Base-by-base conservation (phyloP, 768 basidiomycete genomes). In the Rhodocollybia butyracea region DNA sequence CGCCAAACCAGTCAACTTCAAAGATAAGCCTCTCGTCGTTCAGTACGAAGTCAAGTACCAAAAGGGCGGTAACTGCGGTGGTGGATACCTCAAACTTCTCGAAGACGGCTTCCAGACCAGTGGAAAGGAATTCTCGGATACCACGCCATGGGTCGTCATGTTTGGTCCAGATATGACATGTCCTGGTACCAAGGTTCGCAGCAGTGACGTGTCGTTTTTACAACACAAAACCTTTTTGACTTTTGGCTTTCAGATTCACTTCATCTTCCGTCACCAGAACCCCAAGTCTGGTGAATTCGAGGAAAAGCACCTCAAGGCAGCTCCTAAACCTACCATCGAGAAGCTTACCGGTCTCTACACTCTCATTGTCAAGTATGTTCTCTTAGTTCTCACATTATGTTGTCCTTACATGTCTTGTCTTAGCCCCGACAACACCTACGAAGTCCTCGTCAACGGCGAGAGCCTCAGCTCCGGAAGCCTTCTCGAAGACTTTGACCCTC, bases 41-140 rank as follows among this genome's bases (percentile, higher is more conserved):
- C 94, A 97, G 69, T 99, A 99, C 66, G 97, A 99, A 70, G 97
- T 97, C 76, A 96, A 98, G 76, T 94, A 97, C 72, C 95, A 99
- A 79, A 94, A 98, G 74, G 95, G 96, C 40, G 92, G 97, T 46
- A 97, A 97, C 74, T 98, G 97, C 65, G 97, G 97, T 72, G 97
- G 97, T 77, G 97, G 97, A 36, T 99, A 99, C 75, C 75, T 98
- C 76, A 99, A 98, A 74, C 85, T 98, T 55, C 84, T 99, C 41
- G 88, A 90, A 67, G 88, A 94, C 64, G 94, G 93, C 57, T 94
- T 94, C 84, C 92, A 95, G 76, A 89, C 89, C 57, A 89, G 86
- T 59, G 90, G 90, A 57, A 91, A 94, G 77, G 93, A 94, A 68
- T 95, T 95, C 70, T 88, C 87, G 51, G 94, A 96, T 73, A 88